Conservation (phyloP, 2,329 filamentous ascomycete genomes). For the Neofusicoccum laricinum region DNA sequence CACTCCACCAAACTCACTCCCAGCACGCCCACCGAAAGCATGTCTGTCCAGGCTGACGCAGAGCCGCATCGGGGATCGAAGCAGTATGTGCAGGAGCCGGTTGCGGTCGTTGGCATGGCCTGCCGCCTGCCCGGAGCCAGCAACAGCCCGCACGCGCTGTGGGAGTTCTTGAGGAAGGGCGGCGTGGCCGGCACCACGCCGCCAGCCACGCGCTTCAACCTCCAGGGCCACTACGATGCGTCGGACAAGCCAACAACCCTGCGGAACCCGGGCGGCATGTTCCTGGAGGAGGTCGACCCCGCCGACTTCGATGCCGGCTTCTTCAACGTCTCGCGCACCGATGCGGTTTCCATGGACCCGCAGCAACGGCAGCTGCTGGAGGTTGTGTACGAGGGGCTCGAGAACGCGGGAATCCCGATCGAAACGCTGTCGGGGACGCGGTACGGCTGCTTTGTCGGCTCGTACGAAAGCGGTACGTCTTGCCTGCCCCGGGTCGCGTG, state of each 20-base stretch:
- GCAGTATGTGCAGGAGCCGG: constrained; percentile 20
- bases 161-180: constrained; percentile 26
- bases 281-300: constrained; percentile 35
- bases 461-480: constrained; percentile 20
- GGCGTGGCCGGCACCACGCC: constrained; percentile 26
- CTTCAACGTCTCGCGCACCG: constrained; percentile 23
- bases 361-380: constrained; percentile 29
- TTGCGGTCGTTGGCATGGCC: constrained; percentile 20
- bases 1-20: not conserved
- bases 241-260: constrained; percentile 34
- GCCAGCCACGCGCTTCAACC: constrained; percentile 30
- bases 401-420: constrained; percentile 30
- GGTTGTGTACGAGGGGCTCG: constrained; percentile 39
- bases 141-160: constrained; percentile 13
- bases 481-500: too few species aligned
- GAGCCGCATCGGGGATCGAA: not conserved
- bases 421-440: constrained; percentile 18
- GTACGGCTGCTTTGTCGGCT: constrained; percentile 20
- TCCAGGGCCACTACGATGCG: constrained; percentile 32
- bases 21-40: not conserved
- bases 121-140: constrained; percentile 18
- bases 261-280: constrained; percentile 37
- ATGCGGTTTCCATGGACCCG: constrained; percentile 27
- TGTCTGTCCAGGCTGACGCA: not conserved
- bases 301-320: constrained; percentile 35